A percentile compares a stretch with the other conserved stretches of the same genome.
These are phyloP conservation scores for Suillus clintonianus DNA, from an alignment of 768 basidiomycete genomes.

Conservation along the genomic window DNA sequence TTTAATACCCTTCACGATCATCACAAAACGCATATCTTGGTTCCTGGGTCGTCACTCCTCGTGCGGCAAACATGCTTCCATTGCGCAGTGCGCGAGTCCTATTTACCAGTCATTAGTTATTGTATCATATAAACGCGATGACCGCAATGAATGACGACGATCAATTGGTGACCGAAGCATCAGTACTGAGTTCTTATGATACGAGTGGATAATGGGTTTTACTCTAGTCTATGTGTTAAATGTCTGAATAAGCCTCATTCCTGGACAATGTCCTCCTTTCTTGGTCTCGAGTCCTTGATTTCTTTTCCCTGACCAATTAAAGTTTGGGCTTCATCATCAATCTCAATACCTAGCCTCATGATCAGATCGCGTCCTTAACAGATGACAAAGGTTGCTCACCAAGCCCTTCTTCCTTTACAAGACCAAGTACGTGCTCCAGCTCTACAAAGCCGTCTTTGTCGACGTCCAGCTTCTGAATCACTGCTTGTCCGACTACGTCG, in stretches of 20 bases:
- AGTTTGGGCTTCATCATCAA: conserved; percentile 83
- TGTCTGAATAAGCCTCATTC: conserved; percentile 42
- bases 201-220: conserved; percentile 5
- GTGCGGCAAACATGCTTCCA: background rate
- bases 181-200: background rate
- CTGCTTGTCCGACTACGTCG: conserved; percentile 81
- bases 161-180: background rate
- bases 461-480: conserved; percentile 92
- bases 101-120: background rate
- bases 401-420: conserved; percentile 86
- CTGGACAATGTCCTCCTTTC: conserved; percentile 95
- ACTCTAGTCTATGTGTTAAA: conserved; percentile 11
- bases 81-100: background rate
- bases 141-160: background rate
- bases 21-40: background rate
- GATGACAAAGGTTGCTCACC: conserved; percentile 43
- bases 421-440: conserved; percentile 88
- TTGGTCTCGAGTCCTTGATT: conserved; percentile 76
- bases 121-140: background rate
- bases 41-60: background rate
- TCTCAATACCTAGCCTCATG: conserved; percentile 60
- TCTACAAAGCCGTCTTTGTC: conserved; percentile 96
- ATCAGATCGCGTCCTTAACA: conserved; percentile 1
- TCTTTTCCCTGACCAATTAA: conserved; percentile 84
- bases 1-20: conserved; percentile 1